Percentiles rank a stretch among this genome's conserved stretches.
These are phyloP conservation scores for Penicillium sp. DNA, from an alignment of 2,329 filamentous ascomycete species.

Conservation along the genomic window DNA sequence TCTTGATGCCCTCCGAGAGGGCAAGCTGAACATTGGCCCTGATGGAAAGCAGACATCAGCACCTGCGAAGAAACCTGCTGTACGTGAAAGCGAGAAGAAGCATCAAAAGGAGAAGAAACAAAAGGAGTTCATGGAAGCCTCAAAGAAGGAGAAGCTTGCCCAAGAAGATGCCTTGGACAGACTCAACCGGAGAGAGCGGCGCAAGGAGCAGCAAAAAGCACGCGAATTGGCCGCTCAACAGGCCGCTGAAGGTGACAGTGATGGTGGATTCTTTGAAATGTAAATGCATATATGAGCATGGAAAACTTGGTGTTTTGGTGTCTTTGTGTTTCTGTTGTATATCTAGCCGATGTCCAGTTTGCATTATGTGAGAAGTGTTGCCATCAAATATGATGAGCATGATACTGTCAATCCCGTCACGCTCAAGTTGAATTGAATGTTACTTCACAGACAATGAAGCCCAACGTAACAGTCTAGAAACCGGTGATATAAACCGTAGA, in stretches of 20 bases:
- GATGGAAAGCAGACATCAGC: slow-evolving; percentile 19
- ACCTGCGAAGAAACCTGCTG: slow-evolving; percentile 6
- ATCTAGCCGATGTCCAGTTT: slow-evolving; percentile 21
- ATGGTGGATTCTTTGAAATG: slow-evolving; percentile 27
- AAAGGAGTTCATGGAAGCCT: slow-evolving; percentile 1
- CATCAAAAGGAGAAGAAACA: slow-evolving; percentile 7
- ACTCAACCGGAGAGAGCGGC: slow-evolving; percentile 15
- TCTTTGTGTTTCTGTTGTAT: slow-evolving; percentile 1
- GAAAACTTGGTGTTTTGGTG: slow-evolving; percentile 12
- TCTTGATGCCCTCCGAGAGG: slow-evolving; percentile 47
- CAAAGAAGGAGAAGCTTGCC: slow-evolving; percentile 2
- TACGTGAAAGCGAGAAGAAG: slow-evolving; percentile 8
- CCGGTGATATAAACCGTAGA: too few species aligned
- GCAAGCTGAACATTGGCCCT: slow-evolving; percentile 39
- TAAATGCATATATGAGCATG: slow-evolving; percentile 1
- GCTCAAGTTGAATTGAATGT: too few species aligned
- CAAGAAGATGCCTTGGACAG: slow-evolving; percentile 7
- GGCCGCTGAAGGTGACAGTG: slow-evolving; percentile 19
- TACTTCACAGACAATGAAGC: neutral
- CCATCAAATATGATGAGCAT: neutral
- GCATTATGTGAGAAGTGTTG: slow-evolving; percentile 18
- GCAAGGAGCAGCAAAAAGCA: slow-evolving; percentile 16
- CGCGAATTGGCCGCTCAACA: slow-evolving; percentile 12
- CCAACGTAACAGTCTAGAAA: too few species aligned
- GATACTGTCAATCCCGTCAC: neutral